Evolutionary conservation across 2,329 filamentous ascomycete species (phyloP).

Genomic region (Nemania sp.): DNA sequence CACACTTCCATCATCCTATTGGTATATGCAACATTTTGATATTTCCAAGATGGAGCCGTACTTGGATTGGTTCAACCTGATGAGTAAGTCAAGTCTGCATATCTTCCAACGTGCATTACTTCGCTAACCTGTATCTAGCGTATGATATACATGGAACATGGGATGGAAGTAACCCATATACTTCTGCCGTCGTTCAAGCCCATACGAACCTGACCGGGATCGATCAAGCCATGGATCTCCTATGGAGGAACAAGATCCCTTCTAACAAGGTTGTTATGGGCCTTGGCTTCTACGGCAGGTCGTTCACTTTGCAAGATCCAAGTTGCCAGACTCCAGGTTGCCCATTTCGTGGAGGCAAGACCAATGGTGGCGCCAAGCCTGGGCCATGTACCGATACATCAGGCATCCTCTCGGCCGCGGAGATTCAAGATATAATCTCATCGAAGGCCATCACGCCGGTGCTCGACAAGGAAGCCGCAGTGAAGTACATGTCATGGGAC

Average conservation of each 20-base stretch:
- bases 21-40: conserved; percentile 46
- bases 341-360: too few relatives aligned
- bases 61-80: conserved; percentile 46
- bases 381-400: too few relatives aligned
- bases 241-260: not conserved
- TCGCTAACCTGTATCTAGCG: too few relatives aligned
- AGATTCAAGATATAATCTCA: not conserved
- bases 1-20: conserved; percentile 44
- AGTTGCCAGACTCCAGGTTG: not conserved
- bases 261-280: not conserved
- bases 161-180: conserved; percentile 36
- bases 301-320: not conserved
- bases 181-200: not conserved
- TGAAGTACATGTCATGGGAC: conserved; percentile 1
- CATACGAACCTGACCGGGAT: not conserved
- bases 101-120: too few relatives aligned
- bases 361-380: too few relatives aligned
- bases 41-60: conserved; percentile 43
- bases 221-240: not conserved
- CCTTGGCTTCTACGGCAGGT: not conserved
- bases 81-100: too few relatives aligned
- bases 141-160: conserved; percentile 50
- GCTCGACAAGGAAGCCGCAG: not conserved
- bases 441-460: not conserved
- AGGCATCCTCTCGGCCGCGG: too few relatives aligned